phyloP scores from a whole-genome alignment of 257 asterid species.

The Solanum arcanum region DNA sequence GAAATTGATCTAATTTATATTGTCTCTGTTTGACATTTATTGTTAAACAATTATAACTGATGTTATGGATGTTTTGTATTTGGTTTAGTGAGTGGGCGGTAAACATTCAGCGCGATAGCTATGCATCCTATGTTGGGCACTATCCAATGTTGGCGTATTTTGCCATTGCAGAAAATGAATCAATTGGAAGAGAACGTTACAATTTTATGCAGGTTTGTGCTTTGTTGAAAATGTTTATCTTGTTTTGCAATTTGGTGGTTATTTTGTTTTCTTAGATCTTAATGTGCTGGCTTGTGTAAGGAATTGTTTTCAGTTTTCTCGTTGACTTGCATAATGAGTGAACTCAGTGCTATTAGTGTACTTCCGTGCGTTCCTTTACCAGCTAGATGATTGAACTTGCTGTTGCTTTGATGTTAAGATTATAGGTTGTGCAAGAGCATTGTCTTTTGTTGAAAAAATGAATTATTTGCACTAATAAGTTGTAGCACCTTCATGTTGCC shows the following conservation, averaged over 20 bases:
- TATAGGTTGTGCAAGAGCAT: neutral
- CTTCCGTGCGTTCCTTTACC: neutral
- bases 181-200: constrained; percentile 96
- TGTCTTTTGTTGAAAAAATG: neutral
- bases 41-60: no score
- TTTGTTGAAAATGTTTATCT: neutral
- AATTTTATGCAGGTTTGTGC: constrained; percentile 83
- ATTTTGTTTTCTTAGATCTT: neutral
- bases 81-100: constrained; percentile 90
- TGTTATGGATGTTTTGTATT: neutral
- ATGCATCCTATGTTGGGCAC: constrained; percentile 86
- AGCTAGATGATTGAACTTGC: neutral
- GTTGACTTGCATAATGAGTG: neutral
- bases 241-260: neutral
- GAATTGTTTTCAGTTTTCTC: neutral
- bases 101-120: constrained; percentile 89
- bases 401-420: neutral
- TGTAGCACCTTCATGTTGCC: neutral
- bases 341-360: neutral
- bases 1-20: neutral
- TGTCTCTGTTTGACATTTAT: neutral
- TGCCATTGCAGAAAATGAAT: constrained; percentile 92
- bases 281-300: neutral
- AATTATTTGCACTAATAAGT: neutral
- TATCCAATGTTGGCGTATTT: constrained; percentile 79